Base-by-base conservation (phyloP, 2,329 filamentous ascomycete genomes). In the Aspergillus ochraceus region DNA sequence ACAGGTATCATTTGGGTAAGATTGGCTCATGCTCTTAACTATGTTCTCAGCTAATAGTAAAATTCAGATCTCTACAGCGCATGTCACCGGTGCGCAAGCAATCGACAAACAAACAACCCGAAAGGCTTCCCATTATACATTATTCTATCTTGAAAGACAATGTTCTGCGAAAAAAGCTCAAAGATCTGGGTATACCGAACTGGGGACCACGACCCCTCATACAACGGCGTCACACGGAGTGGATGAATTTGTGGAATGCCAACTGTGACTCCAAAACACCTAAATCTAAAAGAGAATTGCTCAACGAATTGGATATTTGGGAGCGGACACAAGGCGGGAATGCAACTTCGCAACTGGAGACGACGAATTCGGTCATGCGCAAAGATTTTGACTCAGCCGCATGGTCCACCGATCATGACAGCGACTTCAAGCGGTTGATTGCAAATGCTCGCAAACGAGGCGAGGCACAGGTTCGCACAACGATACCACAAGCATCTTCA, bases 191-290 rank as follows among this genome's bases (percentile, higher is more conserved):
- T 1, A 88, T 98, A 58, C 88, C 91, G 0, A 84, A 82, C 10
- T 81, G 79, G 60, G 95, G 95, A 0, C 76, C 83, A 0, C 89
- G 89, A 50, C 79, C 83, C 50, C 81, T 93, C 1, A 80, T 98
- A 56, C 89, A 94, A 72, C 85, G 84, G 65, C 86, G 96, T 19
- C 93, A 98, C 70, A 91, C 86, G 24, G 95, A 99, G 75, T 99
- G 93, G 93, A 84, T 95, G 54, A 97, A 95, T 42, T 79, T 99
- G 19, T 97, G 92, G 90, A 99, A 99, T 74, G 91, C 96, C 11
- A 99, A 99, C 72, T 97, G 92, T 76, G 95, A 99, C 75, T 90
- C 93, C 2, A 85, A 84, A 39, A 80, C 81, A 1, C 92, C 92
- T 0, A 90, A 89, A 71, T 81, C 82, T 11, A 91, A 90, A 64